phyloP scores from a whole-genome alignment of 495 filamentous ascomycete genomes.

The Annulohypoxylon moriforme region DNA sequence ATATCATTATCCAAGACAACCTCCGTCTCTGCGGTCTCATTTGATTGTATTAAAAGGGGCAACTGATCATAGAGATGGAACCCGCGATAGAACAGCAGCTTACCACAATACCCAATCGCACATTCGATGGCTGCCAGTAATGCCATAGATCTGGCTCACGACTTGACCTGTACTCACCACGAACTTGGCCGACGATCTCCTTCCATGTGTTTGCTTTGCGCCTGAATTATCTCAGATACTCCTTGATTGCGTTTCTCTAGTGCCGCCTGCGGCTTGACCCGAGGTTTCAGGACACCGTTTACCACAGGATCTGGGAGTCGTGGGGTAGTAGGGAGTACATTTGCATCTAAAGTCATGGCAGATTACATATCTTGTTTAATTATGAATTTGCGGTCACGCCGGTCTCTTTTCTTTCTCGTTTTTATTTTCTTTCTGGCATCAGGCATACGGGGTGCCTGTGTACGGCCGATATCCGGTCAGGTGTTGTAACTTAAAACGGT shows the following conservation, averaged over 20 bases:
- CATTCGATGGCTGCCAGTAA: slow-evolving; percentile 46
- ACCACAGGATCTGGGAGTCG: slow-evolving; percentile 41
- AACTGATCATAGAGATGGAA: slow-evolving; percentile 13
- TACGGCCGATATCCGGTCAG: slow-evolving; percentile 38
- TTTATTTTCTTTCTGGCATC: slow-evolving; percentile 36
- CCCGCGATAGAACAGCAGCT: slow-evolving; percentile 23
- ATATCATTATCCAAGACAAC: slow-evolving; percentile 99
- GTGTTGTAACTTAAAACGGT: slow-evolving; percentile 34
- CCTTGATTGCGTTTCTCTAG: slow-evolving; percentile 30
- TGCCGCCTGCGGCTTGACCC: slow-evolving; percentile 32
- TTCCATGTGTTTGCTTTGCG: slow-evolving; percentile 49
- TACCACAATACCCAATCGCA: slow-evolving; percentile 42
- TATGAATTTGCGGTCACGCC: slow-evolving; percentile 48
- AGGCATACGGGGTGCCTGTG: slow-evolving; percentile 38
- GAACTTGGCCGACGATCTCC: slow-evolving; percentile 47
- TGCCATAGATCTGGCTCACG: slow-evolving; percentile 50
- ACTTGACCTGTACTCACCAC: slow-evolving; percentile 48
- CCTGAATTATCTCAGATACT: slow-evolving; percentile 42
- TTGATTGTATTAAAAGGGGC: slow-evolving; percentile 61
- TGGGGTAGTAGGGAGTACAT: slow-evolving; percentile 38
- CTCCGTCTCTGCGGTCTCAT: slow-evolving; percentile 97
- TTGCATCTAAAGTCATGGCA: slow-evolving; percentile 50
- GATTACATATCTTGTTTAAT: slow-evolving; percentile 54
- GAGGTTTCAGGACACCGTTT: slow-evolving; percentile 44
- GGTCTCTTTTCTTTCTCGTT: slow-evolving; percentile 32